phyloP scores from a whole-genome alignment of 1,284 basidiomycete genomes.

The Tilletia walkeri region DNA sequence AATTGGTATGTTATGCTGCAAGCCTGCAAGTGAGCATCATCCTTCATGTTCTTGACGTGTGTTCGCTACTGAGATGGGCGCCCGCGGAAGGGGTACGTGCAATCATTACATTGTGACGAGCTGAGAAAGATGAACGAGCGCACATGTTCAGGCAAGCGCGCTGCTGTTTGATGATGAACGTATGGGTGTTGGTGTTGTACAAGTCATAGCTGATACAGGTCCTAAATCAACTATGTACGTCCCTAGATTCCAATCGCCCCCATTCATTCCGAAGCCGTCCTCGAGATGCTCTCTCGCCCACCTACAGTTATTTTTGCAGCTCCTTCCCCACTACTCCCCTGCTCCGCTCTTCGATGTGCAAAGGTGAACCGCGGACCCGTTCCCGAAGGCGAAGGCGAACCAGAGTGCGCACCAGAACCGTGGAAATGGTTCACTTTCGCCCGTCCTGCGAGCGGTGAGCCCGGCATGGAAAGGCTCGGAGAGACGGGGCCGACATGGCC shows the following conservation, averaged over 20 bases:
- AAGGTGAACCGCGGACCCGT: constrained; percentile 6
- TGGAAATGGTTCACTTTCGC: no score
- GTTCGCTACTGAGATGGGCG: no score
- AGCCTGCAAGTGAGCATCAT: no score
- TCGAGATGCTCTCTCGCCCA: not conserved
- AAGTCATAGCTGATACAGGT: not conserved
- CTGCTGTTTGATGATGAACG: not conserved
- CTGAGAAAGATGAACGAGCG: not conserved
- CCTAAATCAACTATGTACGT: not conserved
- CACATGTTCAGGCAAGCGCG: not conserved
- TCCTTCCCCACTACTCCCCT: not conserved
- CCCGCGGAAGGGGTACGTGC: not conserved
- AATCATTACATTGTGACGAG: not conserved
- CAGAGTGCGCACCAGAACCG: not conserved
- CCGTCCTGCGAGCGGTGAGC: not conserved
- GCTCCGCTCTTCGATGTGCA: not conserved
- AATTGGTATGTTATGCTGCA: no score
- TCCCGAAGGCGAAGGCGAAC: not conserved
- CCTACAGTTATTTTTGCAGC: not conserved
- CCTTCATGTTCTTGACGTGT: no score
- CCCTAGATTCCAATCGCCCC: not conserved
- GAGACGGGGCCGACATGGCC: no score
- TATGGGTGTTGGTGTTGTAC: not conserved
- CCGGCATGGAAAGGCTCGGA: not conserved
- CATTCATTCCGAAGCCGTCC: not conserved